Evolutionary conservation across 495 filamentous ascomycete genomes (phyloP), one percentile per base, ranked within the genome.

Genomic region (Penicillium bovifimosum): DNA sequence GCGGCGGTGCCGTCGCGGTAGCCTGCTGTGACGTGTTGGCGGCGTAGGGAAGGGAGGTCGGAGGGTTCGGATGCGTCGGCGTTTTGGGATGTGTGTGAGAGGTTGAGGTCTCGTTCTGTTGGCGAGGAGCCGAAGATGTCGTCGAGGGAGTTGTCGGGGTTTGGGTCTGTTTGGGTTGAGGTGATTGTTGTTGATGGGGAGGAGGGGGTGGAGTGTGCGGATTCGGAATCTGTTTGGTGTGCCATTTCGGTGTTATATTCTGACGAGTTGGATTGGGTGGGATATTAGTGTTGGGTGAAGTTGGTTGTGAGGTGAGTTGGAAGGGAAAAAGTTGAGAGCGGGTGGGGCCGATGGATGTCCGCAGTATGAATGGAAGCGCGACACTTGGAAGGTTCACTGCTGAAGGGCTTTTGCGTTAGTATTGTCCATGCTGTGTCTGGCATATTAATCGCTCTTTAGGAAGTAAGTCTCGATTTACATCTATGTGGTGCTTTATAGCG

Each of bases 1-100:
- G 64, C 60, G 3, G 86, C 74, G 54, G 96, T 82, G 51, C 93
- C 92, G 54, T 92, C 88, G 52, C 92, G 85, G 70, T 96, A 97
- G 43, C 93, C 92, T n/a, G 86, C 82, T 7, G 84, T 96, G 31
- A 80, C 77, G 67, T 96, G 91, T 53, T 82, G 82, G 36, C 78
- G 73, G 53, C 82, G 82, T 11, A 95, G 79, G 45, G 84, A 80
- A n/a, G 86, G 86, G 43, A 90, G 77, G 58, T 93, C 88, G 36
- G 84, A 86, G 16, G 73, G 76, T 50, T 84, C 79, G 47, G 52
- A 24, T 17, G 18, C 11, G n/a, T 11, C 54, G 27, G 5, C 50
- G 1, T 10, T 24, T 11, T n/a, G 48, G 1, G 16, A 33, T 9
- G 4, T 24, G 20, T 24, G 2, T 24, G 20, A 4, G 20, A 24